phyloP scores from a whole-genome alignment of 2,329 filamentous ascomycete species.

The Exophiala calicioides region DNA sequence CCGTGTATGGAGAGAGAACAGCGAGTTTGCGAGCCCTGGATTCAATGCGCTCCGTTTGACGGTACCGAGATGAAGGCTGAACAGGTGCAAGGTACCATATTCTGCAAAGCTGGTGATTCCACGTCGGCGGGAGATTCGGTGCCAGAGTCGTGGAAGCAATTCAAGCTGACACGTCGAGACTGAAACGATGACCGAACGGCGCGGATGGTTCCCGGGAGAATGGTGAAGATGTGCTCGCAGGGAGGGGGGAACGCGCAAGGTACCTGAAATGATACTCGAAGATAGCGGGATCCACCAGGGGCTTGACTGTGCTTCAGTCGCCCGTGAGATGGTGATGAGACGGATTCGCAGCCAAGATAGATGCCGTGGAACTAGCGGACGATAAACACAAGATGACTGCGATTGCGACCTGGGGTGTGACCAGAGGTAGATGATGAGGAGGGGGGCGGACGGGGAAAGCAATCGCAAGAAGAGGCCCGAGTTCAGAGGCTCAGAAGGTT shows the following conservation, averaged over 20 bases:
- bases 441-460: slow-evolving; percentile 5
- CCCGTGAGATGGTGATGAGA: slow-evolving; percentile 3
- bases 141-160: background rate
- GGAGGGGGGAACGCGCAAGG: slow-evolving; percentile 11
- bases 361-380: background rate
- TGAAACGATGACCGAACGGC: slow-evolving; percentile 11
- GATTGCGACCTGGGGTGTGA: background rate
- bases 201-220: slow-evolving; percentile 4
- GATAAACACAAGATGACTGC: slow-evolving; percentile 3
- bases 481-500: slow-evolving; percentile 11
- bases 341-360: slow-evolving; percentile 1
- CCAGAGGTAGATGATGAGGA: background rate
- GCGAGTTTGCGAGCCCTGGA: slow-evolving; percentile 1
- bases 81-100: slow-evolving; percentile 9
- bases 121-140: background rate
- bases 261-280: slow-evolving; percentile 10
- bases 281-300: slow-evolving; percentile 14
- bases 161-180: slow-evolving; percentile 1
- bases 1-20: background rate
- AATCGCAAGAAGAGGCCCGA: slow-evolving; percentile 7
- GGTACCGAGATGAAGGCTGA: slow-evolving; percentile 1
- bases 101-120: slow-evolving; percentile 5
- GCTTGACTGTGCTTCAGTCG: slow-evolving; percentile 7
- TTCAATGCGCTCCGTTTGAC: slow-evolving; percentile 6
- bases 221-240: slow-evolving; percentile 9